Evolutionary conservation across 2,329 filamentous ascomycete species (phyloP), one percentile per base, ranked within the genome.

Genomic region (Nannizziopsis barbatae): DNA sequence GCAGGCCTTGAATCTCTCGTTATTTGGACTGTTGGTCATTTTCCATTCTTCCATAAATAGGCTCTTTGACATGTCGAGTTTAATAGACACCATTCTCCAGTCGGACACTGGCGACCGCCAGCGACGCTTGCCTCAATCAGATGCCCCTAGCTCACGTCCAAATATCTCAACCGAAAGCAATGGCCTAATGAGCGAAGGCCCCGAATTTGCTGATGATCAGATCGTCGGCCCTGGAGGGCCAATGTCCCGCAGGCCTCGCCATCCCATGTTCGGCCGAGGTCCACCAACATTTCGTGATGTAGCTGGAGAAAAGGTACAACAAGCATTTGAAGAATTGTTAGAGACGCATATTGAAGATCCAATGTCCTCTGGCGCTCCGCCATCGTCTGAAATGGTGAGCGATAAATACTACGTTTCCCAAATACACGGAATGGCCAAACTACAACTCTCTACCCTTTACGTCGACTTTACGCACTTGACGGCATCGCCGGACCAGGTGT

Each of bases 391-490:
- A 41, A 70, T 74, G 10, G 73, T 76, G 20, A 72, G 67, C 50
- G 74, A 81, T 62, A 79, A 79, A 60, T 83, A 82, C 66, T 83
- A 83, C 61, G 72, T 83, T 55, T 77, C 77, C 22, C 79, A 83
- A 58, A 79, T 83, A 51, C 73, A 80, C 55, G 79, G 79, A 40
- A 71, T 83, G 64, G 68, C 70, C 51, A 72, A 76, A 53, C 80
- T 78, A 58, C 71, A 74, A 46, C 71, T 82, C 10, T 82, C 79
- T 2, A 83, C 79, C 2, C 73, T 83, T 39, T 83, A 83, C 53
- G 74, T 83, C 56, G 79, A 83, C 58, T 83, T 70, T 68, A 86
- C 81, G 56, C 92, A 98, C 65, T 72, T 98, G 27, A 77, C 81
- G 49, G 76, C 80, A 32, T 83, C 82, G 65, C 81, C 84, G 58